phyloP scores from a whole-genome alignment of 257 asterid species.

The Haberlea rhodopensis region DNA sequence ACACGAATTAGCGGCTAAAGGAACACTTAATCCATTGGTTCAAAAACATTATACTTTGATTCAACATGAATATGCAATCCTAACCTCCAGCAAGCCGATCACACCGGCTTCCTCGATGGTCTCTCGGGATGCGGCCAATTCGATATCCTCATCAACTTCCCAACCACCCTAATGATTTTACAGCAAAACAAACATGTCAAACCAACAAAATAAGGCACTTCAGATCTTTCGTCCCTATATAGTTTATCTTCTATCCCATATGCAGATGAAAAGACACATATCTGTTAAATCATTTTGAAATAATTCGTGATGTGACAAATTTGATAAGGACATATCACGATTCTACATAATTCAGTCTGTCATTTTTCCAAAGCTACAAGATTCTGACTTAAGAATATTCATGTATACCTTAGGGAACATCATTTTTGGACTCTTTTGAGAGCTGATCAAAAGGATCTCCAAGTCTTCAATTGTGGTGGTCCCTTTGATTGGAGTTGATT shows the following conservation, averaged over 20 bases:
- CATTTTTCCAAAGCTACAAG: no score
- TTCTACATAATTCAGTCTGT: no score
- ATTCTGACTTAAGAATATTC: no score
- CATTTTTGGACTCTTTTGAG: no score
- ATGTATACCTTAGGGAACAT: slow-evolving; percentile 99
- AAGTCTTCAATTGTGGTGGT: slow-evolving; percentile 51
- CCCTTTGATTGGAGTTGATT: slow-evolving; percentile 34
- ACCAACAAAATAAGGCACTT: not conserved
- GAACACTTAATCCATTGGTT: no score
- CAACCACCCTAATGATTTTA: slow-evolving; percentile 68
- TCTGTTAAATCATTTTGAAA: no score
- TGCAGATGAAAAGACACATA: no score
- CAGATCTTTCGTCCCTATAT: no score
- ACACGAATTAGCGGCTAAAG: not conserved
- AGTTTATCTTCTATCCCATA: no score
- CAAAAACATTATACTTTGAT: not conserved
- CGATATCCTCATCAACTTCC: slow-evolving; percentile 82
- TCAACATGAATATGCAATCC: slow-evolving; percentile 10
- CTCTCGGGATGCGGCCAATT: slow-evolving; percentile 81
- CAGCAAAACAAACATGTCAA: slow-evolving; percentile 32
- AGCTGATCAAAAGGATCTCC: slow-evolving; percentile 69
- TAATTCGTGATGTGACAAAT: no score
- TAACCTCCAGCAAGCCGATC: slow-evolving; percentile 66
- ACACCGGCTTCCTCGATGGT: slow-evolving; percentile 93
- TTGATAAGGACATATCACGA: no score